Conservation (phyloP, 768 basidiomycete genomes). For the Pleurotus tuber-regium region DNA sequence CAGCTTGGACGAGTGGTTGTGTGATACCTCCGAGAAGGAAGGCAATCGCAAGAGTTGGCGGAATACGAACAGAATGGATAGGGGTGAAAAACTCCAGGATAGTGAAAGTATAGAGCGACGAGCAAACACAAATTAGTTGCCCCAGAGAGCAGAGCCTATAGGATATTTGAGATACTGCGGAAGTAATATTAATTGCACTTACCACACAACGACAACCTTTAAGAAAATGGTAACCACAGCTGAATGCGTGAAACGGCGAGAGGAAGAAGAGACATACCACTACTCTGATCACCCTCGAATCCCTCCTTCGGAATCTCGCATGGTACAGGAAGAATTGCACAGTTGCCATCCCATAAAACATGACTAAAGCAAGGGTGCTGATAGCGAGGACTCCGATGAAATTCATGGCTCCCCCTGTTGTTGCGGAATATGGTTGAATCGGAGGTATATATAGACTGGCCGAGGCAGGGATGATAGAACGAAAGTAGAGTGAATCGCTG, state of each 20-base stretch:
- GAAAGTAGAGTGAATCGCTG: background rate
- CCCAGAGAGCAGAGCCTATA: background rate
- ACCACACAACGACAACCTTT: conserved; percentile 5
- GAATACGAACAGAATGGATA: background rate
- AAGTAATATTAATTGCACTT: background rate
- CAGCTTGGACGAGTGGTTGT: conserved; percentile 5
- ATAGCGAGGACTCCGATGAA: conserved; percentile 3
- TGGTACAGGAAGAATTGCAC: conserved; percentile 1
- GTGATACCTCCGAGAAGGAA: background rate
- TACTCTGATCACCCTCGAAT: background rate
- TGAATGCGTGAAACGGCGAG: background rate
- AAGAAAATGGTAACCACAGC: no score
- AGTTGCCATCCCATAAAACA: conserved; percentile 4
- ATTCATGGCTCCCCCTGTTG: no score
- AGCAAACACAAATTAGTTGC: background rate
- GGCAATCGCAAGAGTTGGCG: background rate
- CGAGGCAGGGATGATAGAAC: background rate
- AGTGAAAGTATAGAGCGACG: conserved; percentile 1
- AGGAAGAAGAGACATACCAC: background rate
- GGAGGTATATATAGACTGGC: background rate
- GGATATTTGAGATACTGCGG: background rate
- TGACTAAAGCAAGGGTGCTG: background rate
- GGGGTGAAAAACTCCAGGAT: background rate
- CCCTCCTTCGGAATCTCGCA: conserved; percentile 6
- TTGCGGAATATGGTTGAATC: no score